Evolutionary conservation across 495 filamentous ascomycete genomes (phyloP), one percentile per base, ranked within the genome.

Genomic region (Letharia lupina): DNA sequence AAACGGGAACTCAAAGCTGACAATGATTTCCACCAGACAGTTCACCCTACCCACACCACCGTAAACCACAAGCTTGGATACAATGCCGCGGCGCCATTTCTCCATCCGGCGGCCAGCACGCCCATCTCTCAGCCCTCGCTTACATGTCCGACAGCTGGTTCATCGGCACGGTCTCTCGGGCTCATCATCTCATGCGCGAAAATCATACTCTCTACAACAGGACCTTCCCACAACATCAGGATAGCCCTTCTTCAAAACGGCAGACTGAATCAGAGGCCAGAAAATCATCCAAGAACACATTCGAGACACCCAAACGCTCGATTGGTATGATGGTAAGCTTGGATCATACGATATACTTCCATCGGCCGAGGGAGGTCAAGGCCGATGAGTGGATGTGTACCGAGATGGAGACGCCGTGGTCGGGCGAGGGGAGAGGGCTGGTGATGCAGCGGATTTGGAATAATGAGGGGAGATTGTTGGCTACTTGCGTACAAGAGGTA

Each of bases 241-340:
- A 42, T 54, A 42, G 48, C 47, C 54, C 20, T 4, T 45, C 41
- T 37, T 23, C 37, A 13, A 33, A 66, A 31, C 33, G 16, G 35
- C 35, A 44, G 44, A 54, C 9, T 13, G 33, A 18, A 54, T 8
- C 15, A 18, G 37, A 54, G 28, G 13, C 12, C 20, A 20, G 9
- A 42, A 28, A 56, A 33, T 41, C 1, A 4, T 64, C 66, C 23
- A 61, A 64, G 62, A 68, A 68, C 50, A 63, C 61, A 10, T 64
- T 31, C 1, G 44, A 54, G 15, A 62, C 58, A 57, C 59, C 69
- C 4, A 73, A 77, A 52, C 81, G 83, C 15, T 74, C 80, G 72
- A 78, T 98, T 20, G 91, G 94, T 13, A 98, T 98, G 93, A 93
- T 97, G 89, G 91, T 98, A 64, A 91, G 87, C 63, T 77, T 98